Conservation (phyloP, 2,329 filamentous ascomycete genomes). For the Colletotrichum plurivorum region DNA sequence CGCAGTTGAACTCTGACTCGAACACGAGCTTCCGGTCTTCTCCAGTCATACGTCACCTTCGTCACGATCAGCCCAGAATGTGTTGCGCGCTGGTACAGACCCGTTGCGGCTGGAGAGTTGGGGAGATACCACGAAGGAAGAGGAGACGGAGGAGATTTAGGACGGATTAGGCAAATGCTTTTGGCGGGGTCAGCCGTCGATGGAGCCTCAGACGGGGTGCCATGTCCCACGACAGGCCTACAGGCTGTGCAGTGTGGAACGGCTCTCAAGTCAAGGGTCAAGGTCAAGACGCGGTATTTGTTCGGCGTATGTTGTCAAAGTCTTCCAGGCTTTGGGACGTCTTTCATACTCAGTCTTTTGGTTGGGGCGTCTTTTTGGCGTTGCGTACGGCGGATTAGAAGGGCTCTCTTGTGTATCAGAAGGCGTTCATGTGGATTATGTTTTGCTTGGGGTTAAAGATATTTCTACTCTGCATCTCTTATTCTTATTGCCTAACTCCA, state of each 20-base stretch:
- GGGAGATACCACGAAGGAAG: neutral
- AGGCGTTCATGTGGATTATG: neutral
- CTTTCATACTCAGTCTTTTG: too few species aligned
- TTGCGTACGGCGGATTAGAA: neutral
- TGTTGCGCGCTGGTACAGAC: neutral
- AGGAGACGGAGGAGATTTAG: neutral
- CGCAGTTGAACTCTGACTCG: neutral
- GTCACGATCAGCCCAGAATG: neutral
- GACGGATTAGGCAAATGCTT: neutral
- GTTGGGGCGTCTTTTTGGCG: neutral
- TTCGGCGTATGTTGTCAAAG: neutral
- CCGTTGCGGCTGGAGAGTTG: neutral
- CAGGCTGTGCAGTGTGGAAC: constrained; percentile 12
- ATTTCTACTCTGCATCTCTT: neutral
- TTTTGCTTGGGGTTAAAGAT: neutral
- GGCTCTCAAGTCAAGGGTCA: constrained; percentile 17
- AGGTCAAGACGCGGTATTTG: neutral
- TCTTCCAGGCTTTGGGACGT: neutral
- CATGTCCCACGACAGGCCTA: constrained; percentile 12
- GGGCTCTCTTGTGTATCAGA: neutral
- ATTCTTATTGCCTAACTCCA: neutral
- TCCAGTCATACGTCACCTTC: neutral
- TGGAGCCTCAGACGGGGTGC: constrained; percentile 6
- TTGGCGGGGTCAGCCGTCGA: neutral
- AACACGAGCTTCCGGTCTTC: neutral